Base-by-base conservation (phyloP, 2,329 filamentous ascomycete genomes). In the Fusarium globosum region DNA sequence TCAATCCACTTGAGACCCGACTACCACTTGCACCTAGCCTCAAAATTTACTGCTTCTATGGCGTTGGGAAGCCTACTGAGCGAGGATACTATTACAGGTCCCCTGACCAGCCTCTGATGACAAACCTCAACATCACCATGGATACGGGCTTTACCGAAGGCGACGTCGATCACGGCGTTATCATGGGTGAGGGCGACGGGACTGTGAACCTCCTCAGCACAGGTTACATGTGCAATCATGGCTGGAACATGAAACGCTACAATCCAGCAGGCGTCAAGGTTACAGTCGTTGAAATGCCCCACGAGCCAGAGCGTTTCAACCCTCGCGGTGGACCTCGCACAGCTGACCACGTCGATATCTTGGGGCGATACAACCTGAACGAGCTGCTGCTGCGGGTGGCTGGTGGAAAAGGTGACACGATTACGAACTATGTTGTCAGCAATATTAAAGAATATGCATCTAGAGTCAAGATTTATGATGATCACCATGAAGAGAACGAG, bases 1-100 rank as follows among this genome's bases (percentile, higher is more conserved):
- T 97, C 69, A 99, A 99, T 79, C 96, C 96, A 0, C 89, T 98
- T 2, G 96, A 98, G 81, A 93, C 94, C 0, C 89, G 96, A 4
- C 86, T 98, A 0, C 96, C 96, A 0, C 87, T 94, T 26, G 96
- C 96, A 4, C 96, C 96, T 0, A 94, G 90, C 78, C 86, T 99
- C 79, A 98, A 97, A 81, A 94, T 99, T 18, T 98, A 95, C 83
- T 98, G 96, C 84, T 98, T 99, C 85, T 98, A 99, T 80, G 96
- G 93, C 26, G 91, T 97, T 8, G 96, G 96, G 6, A 99, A 98
- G 81, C 92, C 94, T 7, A 98, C 96, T 0, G 96, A 99, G 82
- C 90, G 96, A 63, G 91, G 92, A 21, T 99, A 98, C 81, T 99
- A 93, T 81, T 99, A 99, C 83, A 92, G 93, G 38, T 80, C 86